phyloP scores from a whole-genome alignment of 2,329 filamentous ascomycete species.

The Pyrenophora teres region DNA sequence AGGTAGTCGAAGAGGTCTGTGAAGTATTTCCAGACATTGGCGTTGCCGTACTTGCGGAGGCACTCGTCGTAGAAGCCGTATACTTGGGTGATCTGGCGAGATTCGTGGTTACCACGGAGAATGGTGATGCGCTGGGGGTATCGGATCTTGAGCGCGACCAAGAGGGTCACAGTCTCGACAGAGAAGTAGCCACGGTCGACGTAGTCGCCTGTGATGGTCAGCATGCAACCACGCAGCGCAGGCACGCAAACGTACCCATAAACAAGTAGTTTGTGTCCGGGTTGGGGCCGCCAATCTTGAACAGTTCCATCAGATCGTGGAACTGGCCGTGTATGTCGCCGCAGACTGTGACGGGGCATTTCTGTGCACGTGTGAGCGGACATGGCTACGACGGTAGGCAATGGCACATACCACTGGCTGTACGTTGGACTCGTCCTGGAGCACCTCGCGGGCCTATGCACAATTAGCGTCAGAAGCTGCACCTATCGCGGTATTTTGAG shows the following conservation, averaged over 20 bases:
- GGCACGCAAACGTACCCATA: constrained; percentile 69
- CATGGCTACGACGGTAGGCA: not conserved
- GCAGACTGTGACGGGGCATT: constrained; percentile 98
- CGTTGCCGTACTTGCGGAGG: constrained; percentile 59
- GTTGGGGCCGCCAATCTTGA: constrained; percentile 97
- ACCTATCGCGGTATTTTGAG: not conserved
- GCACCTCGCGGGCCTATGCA: constrained; percentile 83
- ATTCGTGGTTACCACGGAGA: constrained; percentile 88
- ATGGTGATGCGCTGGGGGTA: constrained; percentile 98
- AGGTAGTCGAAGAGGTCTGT: constrained; percentile 80
- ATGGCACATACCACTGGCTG: constrained; percentile 82
- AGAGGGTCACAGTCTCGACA: constrained; percentile 94
- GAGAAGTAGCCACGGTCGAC: constrained; percentile 99
- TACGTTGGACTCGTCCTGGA: constrained; percentile 97
- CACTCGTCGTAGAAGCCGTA: constrained; percentile 57
- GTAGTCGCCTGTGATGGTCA: constrained; percentile 76
- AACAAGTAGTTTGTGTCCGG: constrained; percentile 99
- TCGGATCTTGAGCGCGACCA: constrained; percentile 96
- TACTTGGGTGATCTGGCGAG: constrained; percentile 76
- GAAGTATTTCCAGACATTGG: constrained; percentile 78
- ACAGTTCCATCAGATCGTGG: constrained; percentile 98
- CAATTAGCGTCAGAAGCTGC: constrained; percentile 19
- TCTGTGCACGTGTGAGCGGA: constrained; percentile 51
- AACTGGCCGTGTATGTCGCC: constrained; percentile 99
- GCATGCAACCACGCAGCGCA: constrained; percentile 7